These are phyloP conservation scores for Eucalyptus tenuipes DNA, from an alignment of 345 rosid species.

Conservation along the genomic window DNA sequence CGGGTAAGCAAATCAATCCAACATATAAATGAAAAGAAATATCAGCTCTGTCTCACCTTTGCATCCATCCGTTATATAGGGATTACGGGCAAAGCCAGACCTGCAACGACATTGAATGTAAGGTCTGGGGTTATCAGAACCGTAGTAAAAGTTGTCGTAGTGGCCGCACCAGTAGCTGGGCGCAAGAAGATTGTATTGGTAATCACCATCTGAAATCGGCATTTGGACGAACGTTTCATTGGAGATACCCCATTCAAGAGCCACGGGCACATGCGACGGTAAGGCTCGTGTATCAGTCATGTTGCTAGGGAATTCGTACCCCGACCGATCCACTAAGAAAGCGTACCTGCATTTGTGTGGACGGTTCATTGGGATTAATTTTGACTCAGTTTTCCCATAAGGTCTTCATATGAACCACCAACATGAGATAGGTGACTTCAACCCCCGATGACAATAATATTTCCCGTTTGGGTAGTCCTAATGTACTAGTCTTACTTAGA, in stretches of 20 bases:
- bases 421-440: neutral
- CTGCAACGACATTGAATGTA: neutral
- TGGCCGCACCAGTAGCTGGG: neutral
- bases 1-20: neutral
- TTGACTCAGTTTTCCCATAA: neutral
- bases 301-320: neutral
- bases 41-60: neutral
- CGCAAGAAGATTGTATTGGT: neutral
- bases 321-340: neutral
- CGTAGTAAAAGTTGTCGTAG: neutral
- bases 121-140: neutral
- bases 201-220: neutral
- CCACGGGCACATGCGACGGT: neutral
- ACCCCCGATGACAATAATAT: neutral
- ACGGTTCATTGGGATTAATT: neutral
- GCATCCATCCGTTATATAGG: neutral
- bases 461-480: neutral
- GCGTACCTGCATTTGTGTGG: neutral
- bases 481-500: neutral
- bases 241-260: neutral
- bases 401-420: neutral
- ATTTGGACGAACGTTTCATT: neutral
- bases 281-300: neutral
- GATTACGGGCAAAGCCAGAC: neutral
- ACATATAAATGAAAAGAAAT: neutral